Conservation (phyloP, 148 eudicot species). For the Vaccinium macrocarpon region DNA sequence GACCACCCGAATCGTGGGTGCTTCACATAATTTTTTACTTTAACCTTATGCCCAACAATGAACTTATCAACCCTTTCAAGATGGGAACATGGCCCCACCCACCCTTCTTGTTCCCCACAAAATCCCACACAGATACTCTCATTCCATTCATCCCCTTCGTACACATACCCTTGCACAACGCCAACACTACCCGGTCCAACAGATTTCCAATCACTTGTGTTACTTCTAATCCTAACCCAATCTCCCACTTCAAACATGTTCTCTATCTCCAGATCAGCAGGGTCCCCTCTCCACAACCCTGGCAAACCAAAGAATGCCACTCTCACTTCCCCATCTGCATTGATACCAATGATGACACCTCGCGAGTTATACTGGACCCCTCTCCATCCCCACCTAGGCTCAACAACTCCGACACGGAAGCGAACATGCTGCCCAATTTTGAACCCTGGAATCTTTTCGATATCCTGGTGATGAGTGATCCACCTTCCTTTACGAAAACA, state of each 20-base stretch:
- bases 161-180: slow-evolving; percentile 75
- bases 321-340: slow-evolving; percentile 92
- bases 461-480: slow-evolving; percentile 72
- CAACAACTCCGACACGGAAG: slow-evolving; percentile 63
- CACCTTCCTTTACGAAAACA: slow-evolving; percentile 83
- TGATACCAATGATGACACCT: slow-evolving; percentile 75
- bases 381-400: slow-evolving; percentile 99
- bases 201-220: slow-evolving; percentile 67
- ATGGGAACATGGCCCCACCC: slow-evolving; percentile 65
- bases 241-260: slow-evolving; percentile 84
- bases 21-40: slow-evolving; percentile 56
- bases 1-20: slow-evolving; percentile 99
- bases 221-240: slow-evolving; percentile 72
- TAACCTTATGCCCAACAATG: slow-evolving; percentile 68
- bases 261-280: slow-evolving; percentile 79
- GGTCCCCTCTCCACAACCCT: slow-evolving; percentile 92
- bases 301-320: slow-evolving; percentile 64
- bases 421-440: slow-evolving; percentile 86
- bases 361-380: slow-evolving; percentile 64
- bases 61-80: slow-evolving; percentile 63
- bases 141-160: slow-evolving; percentile 68
- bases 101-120: slow-evolving; percentile 89
- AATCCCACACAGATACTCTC: slow-evolving; percentile 75
- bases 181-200: slow-evolving; percentile 77
- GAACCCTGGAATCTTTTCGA: slow-evolving; percentile 75